Evolutionary conservation across 2,329 filamentous ascomycete species (phyloP).

Genomic region (Fusarium penzigii): DNA sequence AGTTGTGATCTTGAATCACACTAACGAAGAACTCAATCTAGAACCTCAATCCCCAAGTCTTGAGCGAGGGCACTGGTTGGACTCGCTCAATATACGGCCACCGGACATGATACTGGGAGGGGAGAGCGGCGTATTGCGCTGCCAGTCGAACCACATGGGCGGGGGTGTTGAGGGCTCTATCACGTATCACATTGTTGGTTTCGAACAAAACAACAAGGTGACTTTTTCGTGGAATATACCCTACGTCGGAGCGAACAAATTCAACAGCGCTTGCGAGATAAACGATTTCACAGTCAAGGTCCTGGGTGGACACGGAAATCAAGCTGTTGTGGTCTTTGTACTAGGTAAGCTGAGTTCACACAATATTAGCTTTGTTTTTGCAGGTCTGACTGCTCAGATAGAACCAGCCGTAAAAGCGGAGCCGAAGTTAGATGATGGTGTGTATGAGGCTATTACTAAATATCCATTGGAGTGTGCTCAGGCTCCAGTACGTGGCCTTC

Average conservation of each 20-base stretch:
- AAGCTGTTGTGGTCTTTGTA: constrained; percentile 12
- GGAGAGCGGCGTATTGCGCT: constrained; percentile 13
- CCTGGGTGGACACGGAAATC: constrained; percentile 4
- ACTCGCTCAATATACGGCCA: neutral
- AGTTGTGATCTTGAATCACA: constrained; percentile 13
- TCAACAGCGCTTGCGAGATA: neutral
- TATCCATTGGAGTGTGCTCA: neutral
- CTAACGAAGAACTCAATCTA: constrained; percentile 13
- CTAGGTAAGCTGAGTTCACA: constrained; percentile 4
- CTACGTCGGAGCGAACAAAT: constrained; percentile 5
- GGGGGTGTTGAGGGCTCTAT: constrained; percentile 6
- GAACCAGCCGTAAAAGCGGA: neutral
- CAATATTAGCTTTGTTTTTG: neutral
- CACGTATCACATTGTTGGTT: constrained; percentile 4
- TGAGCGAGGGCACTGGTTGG: constrained; percentile 1
- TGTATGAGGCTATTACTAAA: neutral
- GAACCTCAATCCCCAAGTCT: constrained; percentile 2
- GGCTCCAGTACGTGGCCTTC: neutral
- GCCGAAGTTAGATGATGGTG: neutral
- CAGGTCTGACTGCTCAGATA: neutral
- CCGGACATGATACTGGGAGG: constrained; percentile 5
- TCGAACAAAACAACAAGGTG: neutral
- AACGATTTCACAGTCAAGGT: constrained; percentile 2
- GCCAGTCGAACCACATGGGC: constrained; percentile 6
- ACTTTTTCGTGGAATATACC: constrained; percentile 6